phyloP scores from a whole-genome alignment of 2,329 filamentous ascomycete species.

The Penicillium sp. region DNA sequence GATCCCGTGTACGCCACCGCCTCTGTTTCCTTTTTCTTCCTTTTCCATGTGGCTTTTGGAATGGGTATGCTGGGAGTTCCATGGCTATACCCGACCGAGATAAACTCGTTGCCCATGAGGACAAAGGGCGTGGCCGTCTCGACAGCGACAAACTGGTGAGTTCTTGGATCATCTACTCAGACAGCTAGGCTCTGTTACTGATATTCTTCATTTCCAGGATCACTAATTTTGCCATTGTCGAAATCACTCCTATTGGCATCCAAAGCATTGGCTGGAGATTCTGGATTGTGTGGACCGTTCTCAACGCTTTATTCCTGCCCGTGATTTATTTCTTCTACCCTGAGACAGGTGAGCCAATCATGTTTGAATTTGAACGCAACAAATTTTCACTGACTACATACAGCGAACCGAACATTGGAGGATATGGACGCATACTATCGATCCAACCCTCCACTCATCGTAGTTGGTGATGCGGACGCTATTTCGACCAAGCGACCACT shows the following conservation, averaged over 20 bases:
- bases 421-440: conserved; percentile 43
- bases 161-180: conserved; percentile 31
- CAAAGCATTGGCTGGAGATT: conserved; percentile 43
- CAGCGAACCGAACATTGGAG: conserved; percentile 31
- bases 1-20: conserved; percentile 6
- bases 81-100: conserved; percentile 52
- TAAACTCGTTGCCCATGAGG: conserved; percentile 52
- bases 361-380: not conserved
- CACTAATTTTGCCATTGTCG: conserved; percentile 37
- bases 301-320: conserved; percentile 52
- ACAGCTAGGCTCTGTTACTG: not conserved
- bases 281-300: conserved; percentile 49
- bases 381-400: not conserved
- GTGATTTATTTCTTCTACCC: conserved; percentile 47
- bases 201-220: conserved; percentile 14
- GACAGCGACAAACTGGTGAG: conserved; percentile 52
- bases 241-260: conserved; percentile 49
- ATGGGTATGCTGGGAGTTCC: conserved; percentile 28
- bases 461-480: conserved; percentile 52
- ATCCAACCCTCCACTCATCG: conserved; percentile 43
- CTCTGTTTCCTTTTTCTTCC: conserved; percentile 16
- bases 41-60: conserved; percentile 14
- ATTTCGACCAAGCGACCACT: conserved; percentile 47
- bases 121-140: conserved; percentile 51
- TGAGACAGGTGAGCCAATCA: conserved; percentile 28